Evolutionary conservation across 2,329 filamentous ascomycete genomes (phyloP).

Genomic region (Zymoseptoria ardabiliae): DNA sequence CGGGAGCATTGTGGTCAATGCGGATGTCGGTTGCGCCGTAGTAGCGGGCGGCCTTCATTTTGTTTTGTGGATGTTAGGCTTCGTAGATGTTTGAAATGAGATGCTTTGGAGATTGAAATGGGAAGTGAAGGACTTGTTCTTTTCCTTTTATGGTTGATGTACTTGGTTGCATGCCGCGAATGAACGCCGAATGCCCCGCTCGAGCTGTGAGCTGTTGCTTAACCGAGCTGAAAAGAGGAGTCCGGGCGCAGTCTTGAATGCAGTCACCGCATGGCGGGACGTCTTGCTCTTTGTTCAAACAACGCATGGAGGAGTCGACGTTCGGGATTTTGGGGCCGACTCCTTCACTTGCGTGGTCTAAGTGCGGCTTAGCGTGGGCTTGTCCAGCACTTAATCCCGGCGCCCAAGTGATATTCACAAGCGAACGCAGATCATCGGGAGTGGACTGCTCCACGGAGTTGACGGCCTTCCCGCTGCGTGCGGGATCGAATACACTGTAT

Average conservation of each 20-base stretch:
- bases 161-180: neutral
- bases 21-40: constrained; percentile 21
- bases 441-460: too few relatives aligned
- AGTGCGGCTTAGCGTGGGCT: neutral
- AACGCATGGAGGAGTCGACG: neutral
- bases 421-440: too few relatives aligned
- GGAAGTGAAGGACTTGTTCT: neutral
- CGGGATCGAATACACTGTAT: too few relatives aligned
- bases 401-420: too few relatives aligned
- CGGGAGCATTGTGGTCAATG: constrained; percentile 18
- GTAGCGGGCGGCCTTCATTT: constrained; percentile 24
- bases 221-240: neutral
- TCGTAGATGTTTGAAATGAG: neutral
- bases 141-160: neutral
- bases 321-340: neutral
- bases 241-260: neutral
- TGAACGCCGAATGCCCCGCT: neutral
- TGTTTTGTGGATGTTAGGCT: neutral
- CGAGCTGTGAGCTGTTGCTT: neutral
- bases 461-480: too few relatives aligned
- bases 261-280: neutral
- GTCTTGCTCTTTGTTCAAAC: neutral
- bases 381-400: too few relatives aligned
- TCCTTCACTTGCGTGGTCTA: neutral
- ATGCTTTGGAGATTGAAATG: neutral